These are phyloP conservation scores for Annulohypoxylon maeteangense DNA, from an alignment of 495 filamentous ascomycete species.

Conservation along the genomic window DNA sequence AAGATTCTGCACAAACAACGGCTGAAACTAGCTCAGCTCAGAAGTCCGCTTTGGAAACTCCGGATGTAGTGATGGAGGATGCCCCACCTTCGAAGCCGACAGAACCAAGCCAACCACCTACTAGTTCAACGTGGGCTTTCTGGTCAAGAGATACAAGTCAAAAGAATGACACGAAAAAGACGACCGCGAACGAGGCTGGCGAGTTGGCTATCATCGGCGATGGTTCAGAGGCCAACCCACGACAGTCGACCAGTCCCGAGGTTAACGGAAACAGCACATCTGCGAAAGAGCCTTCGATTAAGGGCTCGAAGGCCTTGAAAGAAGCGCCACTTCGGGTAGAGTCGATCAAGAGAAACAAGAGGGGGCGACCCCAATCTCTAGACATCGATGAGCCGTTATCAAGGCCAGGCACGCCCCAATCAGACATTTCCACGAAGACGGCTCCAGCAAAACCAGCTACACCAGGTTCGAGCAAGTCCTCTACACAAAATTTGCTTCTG, in stretches of 20 bases:
- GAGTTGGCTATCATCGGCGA: conserved; percentile 77
- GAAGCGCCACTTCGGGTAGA: conserved; percentile 42
- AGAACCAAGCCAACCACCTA: conserved; percentile 34
- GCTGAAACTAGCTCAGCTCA: conserved; percentile 29
- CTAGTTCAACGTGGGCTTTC: conserved; percentile 83
- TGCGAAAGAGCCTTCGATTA: conserved; percentile 52
- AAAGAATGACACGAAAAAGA: conserved; percentile 49
- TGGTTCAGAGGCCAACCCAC: conserved; percentile 70
- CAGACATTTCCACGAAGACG: conserved; percentile 47
- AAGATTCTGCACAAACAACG: conserved; percentile 40
- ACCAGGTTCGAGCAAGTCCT: conserved; percentile 49
- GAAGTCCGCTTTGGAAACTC: conserved; percentile 38
- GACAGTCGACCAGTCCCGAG: conserved; percentile 66
- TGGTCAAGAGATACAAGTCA: conserved; percentile 75
- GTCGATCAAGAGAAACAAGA: conserved; percentile 59
- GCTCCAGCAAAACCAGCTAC: conserved; percentile 32
- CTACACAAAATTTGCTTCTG: conserved; percentile 71
- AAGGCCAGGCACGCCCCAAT: conserved; percentile 50
- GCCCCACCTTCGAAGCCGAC: conserved; percentile 43
- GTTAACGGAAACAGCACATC: conserved; percentile 51
- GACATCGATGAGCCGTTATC: conserved; percentile 55
- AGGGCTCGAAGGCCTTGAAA: conserved; percentile 33
- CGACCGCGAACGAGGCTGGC: conserved; percentile 59
- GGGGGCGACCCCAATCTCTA: conserved; percentile 59
- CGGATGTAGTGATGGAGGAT: conserved; percentile 54